Conservation (phyloP, 805 yeast species). For the Yarrowia deformans region DNA sequence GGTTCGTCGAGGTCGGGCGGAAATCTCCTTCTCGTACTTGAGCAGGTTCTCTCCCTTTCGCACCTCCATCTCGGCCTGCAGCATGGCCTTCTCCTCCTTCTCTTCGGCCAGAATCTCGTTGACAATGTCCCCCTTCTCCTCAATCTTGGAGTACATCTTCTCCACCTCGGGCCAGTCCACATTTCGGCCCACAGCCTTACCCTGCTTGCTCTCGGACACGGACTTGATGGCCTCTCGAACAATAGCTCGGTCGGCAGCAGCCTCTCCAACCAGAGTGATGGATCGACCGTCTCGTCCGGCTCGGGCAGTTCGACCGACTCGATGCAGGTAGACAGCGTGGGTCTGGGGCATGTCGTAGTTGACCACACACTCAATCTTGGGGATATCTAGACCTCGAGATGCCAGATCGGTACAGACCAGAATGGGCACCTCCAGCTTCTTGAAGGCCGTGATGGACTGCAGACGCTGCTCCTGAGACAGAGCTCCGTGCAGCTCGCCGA, state of each 20-base stretch:
- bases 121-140: constrained; percentile 63
- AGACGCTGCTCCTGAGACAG: constrained; percentile 91
- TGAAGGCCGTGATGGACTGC: constrained; percentile 80
- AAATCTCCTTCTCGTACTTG: constrained; percentile 80
- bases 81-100: constrained; percentile 82
- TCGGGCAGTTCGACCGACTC: constrained; percentile 99
- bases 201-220: constrained; percentile 57
- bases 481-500: constrained; percentile 82
- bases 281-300: constrained; percentile 97
- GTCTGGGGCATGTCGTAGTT: constrained; percentile 96
- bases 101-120: constrained; percentile 87
- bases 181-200: constrained; percentile 72
- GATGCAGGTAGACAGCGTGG: constrained; percentile 89
- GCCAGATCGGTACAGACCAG: constrained; percentile 97
- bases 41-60: constrained; percentile 84
- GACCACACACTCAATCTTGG: constrained; percentile 92
- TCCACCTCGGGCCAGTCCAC: constrained; percentile 92
- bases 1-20: constrained; percentile 90
- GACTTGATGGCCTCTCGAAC: constrained; percentile 90
- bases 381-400: constrained; percentile 98
- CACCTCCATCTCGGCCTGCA: constrained; percentile 90
- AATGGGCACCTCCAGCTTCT: constrained; percentile 81
- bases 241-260: constrained; percentile 82
- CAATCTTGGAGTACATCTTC: constrained; percentile 66
- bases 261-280: constrained; percentile 92